Evolutionary conservation across 106 monocot species (phyloP), one percentile per base, ranked within the genome.

Genomic region (Dendrobium chrysotoxum): DNA sequence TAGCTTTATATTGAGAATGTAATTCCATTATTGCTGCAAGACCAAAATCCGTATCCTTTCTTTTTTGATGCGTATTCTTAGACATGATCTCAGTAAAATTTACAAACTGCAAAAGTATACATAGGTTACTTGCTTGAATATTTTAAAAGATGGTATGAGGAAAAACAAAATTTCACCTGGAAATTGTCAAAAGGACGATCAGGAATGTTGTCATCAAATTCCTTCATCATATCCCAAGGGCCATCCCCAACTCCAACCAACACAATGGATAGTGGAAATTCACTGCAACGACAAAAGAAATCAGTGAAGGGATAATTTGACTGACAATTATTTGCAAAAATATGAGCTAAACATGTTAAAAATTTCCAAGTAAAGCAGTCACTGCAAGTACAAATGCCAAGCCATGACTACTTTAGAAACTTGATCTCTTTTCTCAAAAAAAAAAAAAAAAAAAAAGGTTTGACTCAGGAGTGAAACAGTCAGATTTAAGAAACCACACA

Each of bases 181-280:
- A 78, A 78, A 38, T 78, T 78, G 39, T 78, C 78, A 38, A 78
- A 78, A 38, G 78, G 58, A 6, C 78, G 44, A 42, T 86, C 75
- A 73, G 97, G 92, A 77, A 97, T 97, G 71, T 94, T 94, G 47
- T 97, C 97, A 82, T 97, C 97, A 84, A 97, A 97, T 84, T 97
- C 91, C 68, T 76, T 85, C 97, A 97, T 97, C 89, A 87, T 89
- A 68, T 92, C 94, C 97, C 97, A 97, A 4, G 97, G 97, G 11
- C 97, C 97, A 94, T 97, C 97, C 1, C 97, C 97, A 75, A 97
- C 97, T 71, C 97, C 97, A 84, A 97, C 97, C 38, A 97, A 85
- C 58, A 97, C 82, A 66, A 97, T 97, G 26, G 97, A 97, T 70
- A 97, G 85, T 10, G 97, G 94, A 82, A 89, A 92, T 80, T 89